Conservation (phyloP, 805 yeast species). For the Metschnikowia santaceciliae region DNA sequence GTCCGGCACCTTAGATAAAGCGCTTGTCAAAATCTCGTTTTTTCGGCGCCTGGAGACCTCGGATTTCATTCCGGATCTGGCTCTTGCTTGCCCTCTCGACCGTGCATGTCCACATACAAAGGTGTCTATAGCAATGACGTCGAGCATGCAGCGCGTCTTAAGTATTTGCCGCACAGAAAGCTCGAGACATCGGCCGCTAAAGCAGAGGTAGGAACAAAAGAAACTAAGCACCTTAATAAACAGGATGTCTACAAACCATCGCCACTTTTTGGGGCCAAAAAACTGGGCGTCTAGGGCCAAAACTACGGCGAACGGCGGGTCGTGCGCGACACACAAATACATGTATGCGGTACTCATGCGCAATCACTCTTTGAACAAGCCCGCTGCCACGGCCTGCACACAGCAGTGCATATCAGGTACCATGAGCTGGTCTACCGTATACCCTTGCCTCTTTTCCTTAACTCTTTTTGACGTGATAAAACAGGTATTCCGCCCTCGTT, state of each 20-base stretch:
- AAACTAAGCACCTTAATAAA: not conserved
- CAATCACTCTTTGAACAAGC: not conserved
- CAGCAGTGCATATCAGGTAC: slow-evolving; percentile 1
- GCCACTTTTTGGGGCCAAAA: not conserved
- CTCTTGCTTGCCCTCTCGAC: not conserved
- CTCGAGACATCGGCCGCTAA: too few species aligned
- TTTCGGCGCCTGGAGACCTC: not conserved
- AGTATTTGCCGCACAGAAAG: not conserved
- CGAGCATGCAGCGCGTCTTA: not conserved
- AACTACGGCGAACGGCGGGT: too few species aligned
- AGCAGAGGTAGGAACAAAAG: not conserved
- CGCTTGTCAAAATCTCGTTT: not conserved
- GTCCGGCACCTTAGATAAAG: too few species aligned
- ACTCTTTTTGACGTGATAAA: too few species aligned
- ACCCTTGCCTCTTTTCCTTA: not conserved
- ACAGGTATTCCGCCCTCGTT: too few species aligned
- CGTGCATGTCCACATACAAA: not conserved
- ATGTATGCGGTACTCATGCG: not conserved
- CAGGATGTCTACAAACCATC: not conserved
- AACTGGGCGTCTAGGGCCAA: too few species aligned
- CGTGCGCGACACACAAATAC: not conserved
- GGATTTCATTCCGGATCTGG: not conserved
- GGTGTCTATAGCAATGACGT: slow-evolving; percentile 3
- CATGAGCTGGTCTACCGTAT: slow-evolving; percentile 2
- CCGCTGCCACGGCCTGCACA: not conserved